Evolutionary conservation across 441 rosid species (phyloP).

Genomic region (Raphanus hybrid): DNA sequence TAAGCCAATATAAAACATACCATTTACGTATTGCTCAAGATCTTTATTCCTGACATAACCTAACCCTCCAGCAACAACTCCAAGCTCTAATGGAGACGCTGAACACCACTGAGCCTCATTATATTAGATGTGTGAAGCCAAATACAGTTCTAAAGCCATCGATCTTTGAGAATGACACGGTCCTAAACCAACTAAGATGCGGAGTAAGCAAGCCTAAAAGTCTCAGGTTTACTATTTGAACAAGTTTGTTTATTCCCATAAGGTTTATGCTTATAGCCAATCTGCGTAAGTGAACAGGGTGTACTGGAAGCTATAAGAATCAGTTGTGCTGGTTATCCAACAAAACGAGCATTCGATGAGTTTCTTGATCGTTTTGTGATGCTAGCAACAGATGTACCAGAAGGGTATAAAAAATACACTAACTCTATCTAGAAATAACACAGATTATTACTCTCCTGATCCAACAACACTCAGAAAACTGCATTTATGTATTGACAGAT

Average conservation of each 20-base stretch:
- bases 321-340: conserved; percentile 67
- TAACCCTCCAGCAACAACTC: conserved; percentile 67
- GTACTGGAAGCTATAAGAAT: conserved; percentile 63
- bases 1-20: conserved; percentile 32
- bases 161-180: conserved; percentile 64
- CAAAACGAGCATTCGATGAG: conserved; percentile 56
- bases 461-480: conserved; percentile 21
- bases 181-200: conserved; percentile 70
- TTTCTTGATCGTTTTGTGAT: conserved; percentile 62
- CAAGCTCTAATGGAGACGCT: conserved; percentile 77
- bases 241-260: conserved; percentile 5
- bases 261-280: conserved; percentile 14
- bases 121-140: conserved; percentile 78
- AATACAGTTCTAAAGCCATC: conserved; percentile 68
- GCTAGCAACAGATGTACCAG: conserved; percentile 51
- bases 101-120: conserved; percentile 62
- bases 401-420: conserved; percentile 44
- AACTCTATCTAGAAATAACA: conserved; percentile 8
- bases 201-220: conserved; percentile 56
- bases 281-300: conserved; percentile 47
- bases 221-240: conserved; percentile 20
- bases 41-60: conserved; percentile 40
- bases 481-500: conserved; percentile 38
- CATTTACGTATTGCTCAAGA: conserved; percentile 22
- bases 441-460: conserved; percentile 9